Percentiles rank a stretch among this genome's conserved stretches.
These are phyloP conservation scores for Cyanodermella asteris DNA, from an alignment of 2,329 filamentous ascomycete genomes.

Conservation along the genomic window DNA sequence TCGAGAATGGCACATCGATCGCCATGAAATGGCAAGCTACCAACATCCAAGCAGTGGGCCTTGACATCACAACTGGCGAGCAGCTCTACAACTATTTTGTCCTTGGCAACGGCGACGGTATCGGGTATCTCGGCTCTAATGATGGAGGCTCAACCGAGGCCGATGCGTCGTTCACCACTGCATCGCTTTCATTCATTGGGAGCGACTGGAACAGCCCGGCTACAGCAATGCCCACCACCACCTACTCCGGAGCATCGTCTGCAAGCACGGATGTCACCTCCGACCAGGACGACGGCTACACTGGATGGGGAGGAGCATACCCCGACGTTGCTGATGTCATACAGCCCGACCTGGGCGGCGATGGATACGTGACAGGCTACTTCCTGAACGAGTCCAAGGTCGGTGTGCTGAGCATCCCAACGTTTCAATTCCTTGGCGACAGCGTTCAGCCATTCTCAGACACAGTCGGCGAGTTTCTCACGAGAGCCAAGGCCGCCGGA, in stretches of 20 bases:
- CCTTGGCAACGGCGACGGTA: no score
- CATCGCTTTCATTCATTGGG: no score
- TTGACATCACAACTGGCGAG: constrained; percentile 16
- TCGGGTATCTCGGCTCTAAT: no score
- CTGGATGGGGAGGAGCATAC: constrained; percentile 7
- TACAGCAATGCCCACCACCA: constrained; percentile 4
- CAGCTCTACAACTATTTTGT: constrained; percentile 26
- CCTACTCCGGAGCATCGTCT: constrained; percentile 2
- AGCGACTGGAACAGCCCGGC: no score
- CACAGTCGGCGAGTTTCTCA: constrained; percentile 13
- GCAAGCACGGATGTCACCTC: no score
- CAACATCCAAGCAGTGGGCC: no score
- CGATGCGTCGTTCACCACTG: no score
- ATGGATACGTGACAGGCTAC: constrained; percentile 7
- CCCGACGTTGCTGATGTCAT: constrained; percentile 7
- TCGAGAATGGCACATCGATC: constrained; percentile 11
- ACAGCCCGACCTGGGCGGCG: constrained; percentile 7
- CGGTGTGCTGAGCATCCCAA: constrained; percentile 20
- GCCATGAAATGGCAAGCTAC: no score
- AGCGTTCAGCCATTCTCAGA: constrained; percentile 12
- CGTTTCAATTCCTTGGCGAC: constrained; percentile 13
- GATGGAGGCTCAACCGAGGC: no score
- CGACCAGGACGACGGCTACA: no score
- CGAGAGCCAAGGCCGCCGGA: constrained; percentile 5
- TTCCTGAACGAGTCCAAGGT: constrained; percentile 9